A percentile compares a stretch with the other conserved stretches of the same genome.
These are phyloP conservation scores for Arthrobotrys pseudoclavata DNA, from an alignment of 2,329 filamentous ascomycete genomes.

Conservation along the genomic window DNA sequence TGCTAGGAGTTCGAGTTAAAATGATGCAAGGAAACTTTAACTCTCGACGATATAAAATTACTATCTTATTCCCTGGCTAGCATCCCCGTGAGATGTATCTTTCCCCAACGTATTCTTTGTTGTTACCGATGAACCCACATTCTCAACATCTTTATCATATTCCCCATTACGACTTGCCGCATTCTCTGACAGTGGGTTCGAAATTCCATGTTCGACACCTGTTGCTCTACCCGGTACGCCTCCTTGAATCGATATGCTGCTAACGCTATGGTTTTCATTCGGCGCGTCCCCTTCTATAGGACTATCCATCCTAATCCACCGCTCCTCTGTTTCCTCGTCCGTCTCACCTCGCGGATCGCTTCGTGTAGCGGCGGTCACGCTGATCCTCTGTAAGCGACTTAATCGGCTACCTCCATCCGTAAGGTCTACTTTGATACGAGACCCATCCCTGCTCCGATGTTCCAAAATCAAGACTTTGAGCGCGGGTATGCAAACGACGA, in stretches of 20 bases:
- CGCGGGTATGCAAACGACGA: conserved; percentile 49
- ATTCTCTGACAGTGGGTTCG: neutral
- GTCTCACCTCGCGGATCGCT: conserved; percentile 22
- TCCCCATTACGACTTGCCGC: neutral
- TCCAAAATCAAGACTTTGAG: conserved; percentile 52
- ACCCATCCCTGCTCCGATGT: conserved; percentile 49
- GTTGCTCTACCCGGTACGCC: neutral
- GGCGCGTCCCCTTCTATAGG: conserved; percentile 23
- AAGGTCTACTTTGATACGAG: conserved; percentile 37
- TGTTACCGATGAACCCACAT: conserved; percentile 1
- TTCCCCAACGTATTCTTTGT: conserved; percentile 4
- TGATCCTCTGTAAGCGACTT: conserved; percentile 48
- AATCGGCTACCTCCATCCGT: conserved; percentile 47
- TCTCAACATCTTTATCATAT: conserved; percentile 31
- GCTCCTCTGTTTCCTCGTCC: conserved; percentile 21
- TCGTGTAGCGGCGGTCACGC: conserved; percentile 24
- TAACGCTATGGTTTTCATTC: neutral
- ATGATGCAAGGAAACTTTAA: neutral
- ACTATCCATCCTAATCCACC: conserved; percentile 54
- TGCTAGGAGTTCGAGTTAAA: neutral
- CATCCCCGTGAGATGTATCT: neutral
- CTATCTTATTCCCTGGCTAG: neutral
- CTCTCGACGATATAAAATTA: neutral
- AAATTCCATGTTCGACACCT: neutral
- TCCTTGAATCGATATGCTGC: conserved; percentile 33